Evolutionary conservation across 2,329 filamentous ascomycete species (phyloP).

Genomic region (Cercospora sp.): DNA sequence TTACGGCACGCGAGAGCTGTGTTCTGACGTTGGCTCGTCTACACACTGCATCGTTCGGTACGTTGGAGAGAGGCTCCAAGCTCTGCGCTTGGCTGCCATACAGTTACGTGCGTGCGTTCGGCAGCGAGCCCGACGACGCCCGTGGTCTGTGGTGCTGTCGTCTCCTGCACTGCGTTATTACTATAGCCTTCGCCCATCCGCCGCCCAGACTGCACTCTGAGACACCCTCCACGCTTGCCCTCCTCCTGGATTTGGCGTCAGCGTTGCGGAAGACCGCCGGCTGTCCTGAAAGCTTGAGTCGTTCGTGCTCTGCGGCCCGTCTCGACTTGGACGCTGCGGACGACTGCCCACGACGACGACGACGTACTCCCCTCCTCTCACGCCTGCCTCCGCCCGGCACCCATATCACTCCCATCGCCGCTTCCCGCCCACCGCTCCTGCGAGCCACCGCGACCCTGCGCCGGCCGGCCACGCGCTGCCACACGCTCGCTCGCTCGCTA

Average conservation of each 20-base stretch:
- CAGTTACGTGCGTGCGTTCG: neutral
- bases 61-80: neutral
- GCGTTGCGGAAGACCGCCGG: neutral
- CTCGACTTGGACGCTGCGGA: neutral
- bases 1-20: neutral
- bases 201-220: neutral
- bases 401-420: neutral
- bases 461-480: slow-evolving; percentile 8
- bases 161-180: neutral
- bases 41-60: neutral
- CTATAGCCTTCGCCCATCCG: neutral
- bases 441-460: neutral
- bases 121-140: neutral
- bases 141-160: neutral
- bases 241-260: neutral
- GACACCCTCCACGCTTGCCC: neutral
- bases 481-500: slow-evolving; percentile 18
- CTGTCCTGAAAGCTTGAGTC: neutral
- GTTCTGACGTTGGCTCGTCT: neutral
- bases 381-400: neutral
- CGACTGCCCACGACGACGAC: neutral
- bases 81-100: neutral
- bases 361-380: neutral
- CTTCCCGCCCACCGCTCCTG: neutral
- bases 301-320: neutral